Evolutionary conservation across 257 asterid species (phyloP).

Genomic region (Capsicum pubescens): DNA sequence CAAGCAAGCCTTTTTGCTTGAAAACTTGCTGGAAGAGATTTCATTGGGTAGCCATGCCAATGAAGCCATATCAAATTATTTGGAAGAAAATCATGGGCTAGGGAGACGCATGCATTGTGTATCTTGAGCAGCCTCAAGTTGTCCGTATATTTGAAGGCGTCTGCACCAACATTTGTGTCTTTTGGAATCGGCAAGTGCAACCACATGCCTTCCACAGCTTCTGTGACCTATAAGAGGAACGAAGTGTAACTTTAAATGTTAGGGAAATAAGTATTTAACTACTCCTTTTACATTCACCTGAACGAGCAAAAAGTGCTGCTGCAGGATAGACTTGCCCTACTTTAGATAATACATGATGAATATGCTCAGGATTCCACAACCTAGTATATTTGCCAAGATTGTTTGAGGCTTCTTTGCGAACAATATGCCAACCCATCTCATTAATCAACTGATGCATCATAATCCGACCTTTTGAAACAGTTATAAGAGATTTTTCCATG

Average conservation of each 20-base stretch:
- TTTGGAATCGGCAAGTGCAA: slow-evolving; percentile 15
- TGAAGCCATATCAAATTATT: slow-evolving; percentile 27
- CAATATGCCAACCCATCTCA: slow-evolving; percentile 35
- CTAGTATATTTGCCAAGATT: slow-evolving; percentile 11
- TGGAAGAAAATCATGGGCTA: slow-evolving; percentile 10
- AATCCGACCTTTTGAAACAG: slow-evolving; percentile 29
- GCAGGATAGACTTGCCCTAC: slow-evolving; percentile 17
- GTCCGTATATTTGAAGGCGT: slow-evolving; percentile 23
- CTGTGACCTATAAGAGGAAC: background rate
- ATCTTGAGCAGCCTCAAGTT: slow-evolving; percentile 36
- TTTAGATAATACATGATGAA: slow-evolving; percentile 11
- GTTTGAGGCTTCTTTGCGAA: slow-evolving; percentile 25
- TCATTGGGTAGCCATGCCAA: slow-evolving; percentile 29
- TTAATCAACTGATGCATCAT: slow-evolving; percentile 31
- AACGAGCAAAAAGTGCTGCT: background rate
- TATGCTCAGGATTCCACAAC: slow-evolving; percentile 30
- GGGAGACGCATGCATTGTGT: slow-evolving; percentile 28
- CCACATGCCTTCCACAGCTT: slow-evolving; percentile 33
- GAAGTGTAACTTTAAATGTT: background rate
- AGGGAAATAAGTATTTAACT: background rate
- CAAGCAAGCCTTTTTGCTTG: slow-evolving; percentile 20
- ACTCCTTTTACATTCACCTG: background rate
- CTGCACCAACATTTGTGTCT: background rate
- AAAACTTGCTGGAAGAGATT: slow-evolving; percentile 23
- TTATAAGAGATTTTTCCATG: slow-evolving; percentile 30